These are phyloP conservation scores for Kluyveromyces nonfermentans DNA, from an alignment of 805 yeast species.

Conservation along the genomic window DNA sequence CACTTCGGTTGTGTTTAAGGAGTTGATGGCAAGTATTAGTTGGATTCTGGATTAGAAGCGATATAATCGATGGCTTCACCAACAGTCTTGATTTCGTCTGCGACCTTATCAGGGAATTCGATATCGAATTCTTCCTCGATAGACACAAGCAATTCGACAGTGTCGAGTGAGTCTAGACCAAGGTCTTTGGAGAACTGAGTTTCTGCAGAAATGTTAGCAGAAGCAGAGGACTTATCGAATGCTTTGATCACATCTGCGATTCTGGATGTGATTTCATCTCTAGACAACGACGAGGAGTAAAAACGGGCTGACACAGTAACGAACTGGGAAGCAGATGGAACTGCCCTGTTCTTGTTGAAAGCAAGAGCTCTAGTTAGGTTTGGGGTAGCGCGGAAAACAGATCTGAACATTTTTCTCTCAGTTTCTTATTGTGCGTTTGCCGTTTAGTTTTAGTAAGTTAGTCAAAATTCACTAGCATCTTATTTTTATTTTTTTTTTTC, in stretches of 20 bases:
- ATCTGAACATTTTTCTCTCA: conserved; percentile 40
- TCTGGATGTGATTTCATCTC: conserved; percentile 74
- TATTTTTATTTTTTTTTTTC: not conserved
- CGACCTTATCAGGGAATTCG: conserved; percentile 81
- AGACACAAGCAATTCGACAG: conserved; percentile 92
- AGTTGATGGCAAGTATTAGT: conserved; percentile 9
- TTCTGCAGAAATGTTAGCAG: conserved; percentile 30
- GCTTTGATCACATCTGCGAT: conserved; percentile 68
- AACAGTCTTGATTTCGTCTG: conserved; percentile 88
- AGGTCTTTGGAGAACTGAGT: conserved; percentile 46
- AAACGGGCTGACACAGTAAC: conserved; percentile 27
- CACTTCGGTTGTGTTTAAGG: not conserved
- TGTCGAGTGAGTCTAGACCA: conserved; percentile 77
- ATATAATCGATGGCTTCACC: conserved; percentile 90
- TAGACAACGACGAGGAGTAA: conserved; percentile 58
- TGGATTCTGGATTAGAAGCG: conserved; percentile 49
- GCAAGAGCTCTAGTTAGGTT: conserved; percentile 28
- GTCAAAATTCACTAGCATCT: not conserved
- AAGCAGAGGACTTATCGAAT: conserved; percentile 49
- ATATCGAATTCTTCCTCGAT: conserved; percentile 88
- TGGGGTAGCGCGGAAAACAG: conserved; percentile 37
- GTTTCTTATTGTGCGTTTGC: not conserved
- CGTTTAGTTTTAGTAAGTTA: not conserved
- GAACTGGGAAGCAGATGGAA: conserved; percentile 15
- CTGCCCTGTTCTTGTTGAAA: conserved; percentile 26